phyloP scores from a whole-genome alignment of 208 protist genomes.

The Leishmania major region DNA sequence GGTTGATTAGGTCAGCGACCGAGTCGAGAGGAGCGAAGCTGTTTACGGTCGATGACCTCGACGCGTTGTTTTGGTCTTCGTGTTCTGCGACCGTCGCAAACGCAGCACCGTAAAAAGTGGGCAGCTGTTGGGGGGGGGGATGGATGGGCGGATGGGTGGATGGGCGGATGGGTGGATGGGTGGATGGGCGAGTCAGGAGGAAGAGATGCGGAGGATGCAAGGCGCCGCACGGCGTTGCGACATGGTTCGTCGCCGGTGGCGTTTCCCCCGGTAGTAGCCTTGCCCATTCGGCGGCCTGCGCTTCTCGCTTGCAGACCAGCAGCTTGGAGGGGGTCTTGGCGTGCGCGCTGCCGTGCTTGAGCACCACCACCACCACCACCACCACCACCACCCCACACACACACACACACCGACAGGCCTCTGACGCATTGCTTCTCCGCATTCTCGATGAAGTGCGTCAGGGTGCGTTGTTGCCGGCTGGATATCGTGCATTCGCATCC shows the following conservation, averaged over 20 bases:
- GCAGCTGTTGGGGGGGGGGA: too few relatives aligned
- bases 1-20: too few relatives aligned
- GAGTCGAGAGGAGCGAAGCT: not conserved
- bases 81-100: not conserved
- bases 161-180: too few relatives aligned
- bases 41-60: not conserved
- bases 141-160: too few relatives aligned
- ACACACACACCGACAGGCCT: slow-evolving; percentile 52
- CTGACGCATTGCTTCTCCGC: slow-evolving; percentile 45
- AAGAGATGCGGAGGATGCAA: too few relatives aligned
- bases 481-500: slow-evolving; percentile 1
- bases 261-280: not conserved
- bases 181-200: not conserved
- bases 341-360: slow-evolving; percentile 41
- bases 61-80: not conserved
- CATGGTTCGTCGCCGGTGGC: not conserved
- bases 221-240: not conserved
- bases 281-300: not conserved
- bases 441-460: slow-evolving; percentile 67
- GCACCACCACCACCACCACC: slow-evolving; percentile 40
- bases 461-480: slow-evolving; percentile 33
- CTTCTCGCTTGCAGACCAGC: slow-evolving; percentile 63
- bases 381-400: too few relatives aligned
- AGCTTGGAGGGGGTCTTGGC: slow-evolving; percentile 44
- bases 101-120: not conserved